Evolutionary conservation across 2,329 filamentous ascomycete genomes (phyloP), one percentile per base, ranked within the genome.

Genomic region (Fusarium xyrophilum): DNA sequence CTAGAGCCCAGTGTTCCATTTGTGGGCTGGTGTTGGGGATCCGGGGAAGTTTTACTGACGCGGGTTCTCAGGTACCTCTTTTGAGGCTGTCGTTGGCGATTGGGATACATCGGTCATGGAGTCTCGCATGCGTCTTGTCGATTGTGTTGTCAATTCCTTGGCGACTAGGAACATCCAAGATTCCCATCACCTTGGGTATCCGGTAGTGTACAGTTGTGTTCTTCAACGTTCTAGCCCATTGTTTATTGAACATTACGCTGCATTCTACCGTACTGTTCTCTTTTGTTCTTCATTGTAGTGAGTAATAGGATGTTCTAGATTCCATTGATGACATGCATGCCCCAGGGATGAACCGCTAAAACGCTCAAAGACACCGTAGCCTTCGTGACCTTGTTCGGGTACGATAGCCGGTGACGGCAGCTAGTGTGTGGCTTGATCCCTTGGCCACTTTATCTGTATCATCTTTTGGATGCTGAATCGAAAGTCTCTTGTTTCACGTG

Each of bases 11-110:
- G 25, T 19, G 52, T 54, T 48, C 50, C 38, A 39, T 35, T 30
- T 38, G 33, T 36, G 56, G 42, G 54, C 38, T 30, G 53, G 25
- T 32, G 33, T 19, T 48, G 47, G 38, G 47, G 25, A 46, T 25
- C 19, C 19, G 17, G 42, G 25, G 21, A 27, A n/a, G 54, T 17
- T 14, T 63, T 46, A 28, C 23, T 64, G 21, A 47, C 46, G 40
- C 55, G 42, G 21, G 46, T 70, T 46, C 63, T 54, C n/a, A 57
- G 40, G 48, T 70, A 55, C 35, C 28, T 56, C 56, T 33, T 64
- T 47, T 27, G 50, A 47, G 58, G 39, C 14, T 32, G 30, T 19
- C 30, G 39, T 35, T 32, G 51, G 17, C 44, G 27, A 28, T 50
- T 38, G 27, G 39, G 38, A 36, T 47, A 35, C 57, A 69, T 67